phyloP scores from a whole-genome alignment of 2,329 filamentous ascomycete genomes.

The Colletotrichum lindemuthianum region DNA sequence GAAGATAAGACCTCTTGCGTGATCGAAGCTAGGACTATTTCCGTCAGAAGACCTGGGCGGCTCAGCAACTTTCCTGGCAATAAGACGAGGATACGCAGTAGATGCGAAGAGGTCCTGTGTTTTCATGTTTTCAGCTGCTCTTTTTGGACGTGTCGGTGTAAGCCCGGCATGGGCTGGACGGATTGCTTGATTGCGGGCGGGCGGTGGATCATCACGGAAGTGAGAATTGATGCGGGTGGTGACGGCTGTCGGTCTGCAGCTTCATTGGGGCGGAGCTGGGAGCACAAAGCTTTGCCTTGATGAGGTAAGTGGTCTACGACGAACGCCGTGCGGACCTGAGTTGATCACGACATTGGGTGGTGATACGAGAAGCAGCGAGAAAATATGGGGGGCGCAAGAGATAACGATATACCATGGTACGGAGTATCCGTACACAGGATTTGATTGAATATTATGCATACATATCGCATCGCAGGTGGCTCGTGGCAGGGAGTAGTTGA shows the following conservation, averaged over 20 bases:
- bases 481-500: too few relatives aligned
- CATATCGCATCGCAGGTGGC: too few relatives aligned
- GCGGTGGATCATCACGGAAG: neutral
- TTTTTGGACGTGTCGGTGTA: neutral
- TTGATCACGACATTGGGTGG: too few relatives aligned
- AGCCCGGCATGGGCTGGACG: neutral
- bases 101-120: too few relatives aligned
- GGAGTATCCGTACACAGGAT: too few relatives aligned
- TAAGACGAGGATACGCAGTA: neutral
- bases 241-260: slow-evolving; percentile 21
- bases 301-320: neutral
- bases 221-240: neutral
- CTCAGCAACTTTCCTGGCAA: neutral
- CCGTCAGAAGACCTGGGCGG: neutral
- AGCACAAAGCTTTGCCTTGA: neutral
- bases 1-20: neutral
- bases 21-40: neutral
- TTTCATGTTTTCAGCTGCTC: too few relatives aligned
- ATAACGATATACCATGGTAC: too few relatives aligned
- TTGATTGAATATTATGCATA: too few relatives aligned
- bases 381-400: too few relatives aligned
- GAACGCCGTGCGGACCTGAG: neutral
- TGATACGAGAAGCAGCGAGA: too few relatives aligned
- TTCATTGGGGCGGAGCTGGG: slow-evolving; percentile 9
- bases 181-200: neutral